Percentiles rank a stretch among this genome's conserved stretches.
Conservation (phyloP, 2,329 filamentous ascomycete species). For the Xylariomycetidae sp. region DNA sequence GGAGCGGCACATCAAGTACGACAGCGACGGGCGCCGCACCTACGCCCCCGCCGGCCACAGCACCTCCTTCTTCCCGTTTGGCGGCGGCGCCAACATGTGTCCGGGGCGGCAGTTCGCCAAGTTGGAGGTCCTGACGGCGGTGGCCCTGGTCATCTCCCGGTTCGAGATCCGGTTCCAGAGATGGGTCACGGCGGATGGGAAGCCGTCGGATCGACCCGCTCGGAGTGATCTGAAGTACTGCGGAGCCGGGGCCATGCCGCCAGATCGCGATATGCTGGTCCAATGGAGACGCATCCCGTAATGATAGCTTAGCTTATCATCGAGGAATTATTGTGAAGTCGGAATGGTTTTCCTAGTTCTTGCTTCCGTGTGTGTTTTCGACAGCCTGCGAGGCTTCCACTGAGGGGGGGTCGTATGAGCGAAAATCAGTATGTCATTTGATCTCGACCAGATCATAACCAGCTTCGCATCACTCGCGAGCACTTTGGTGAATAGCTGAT, state of each 20-base stretch:
- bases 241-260: constrained; percentile 6
- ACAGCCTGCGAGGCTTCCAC: too few relatives aligned
- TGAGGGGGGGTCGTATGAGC: too few relatives aligned
- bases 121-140: constrained; percentile 30
- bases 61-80: constrained; percentile 17
- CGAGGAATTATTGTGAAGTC: too few relatives aligned
- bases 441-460: too few relatives aligned
- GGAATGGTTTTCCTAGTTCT: too few relatives aligned
- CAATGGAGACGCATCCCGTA: constrained; percentile 7
- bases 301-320: too few relatives aligned
- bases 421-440: too few relatives aligned
- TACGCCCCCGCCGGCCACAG: constrained; percentile 10
- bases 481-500: too few relatives aligned
- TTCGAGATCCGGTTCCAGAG: constrained; percentile 29
- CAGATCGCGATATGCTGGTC: constrained; percentile 16
- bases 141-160: constrained; percentile 24
- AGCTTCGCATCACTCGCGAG: too few relatives aligned
- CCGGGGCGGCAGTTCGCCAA: constrained; percentile 37
- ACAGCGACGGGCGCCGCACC: constrained; percentile 2
- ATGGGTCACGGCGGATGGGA: constrained; percentile 10
- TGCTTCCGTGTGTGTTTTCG: too few relatives aligned
- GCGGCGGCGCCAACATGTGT: constrained; percentile 32
- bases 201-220: constrained; percentile 7
- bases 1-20: constrained; percentile 11
- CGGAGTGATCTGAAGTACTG: constrained; percentile 6